These are phyloP conservation scores for Nicotiana tabacum DNA, from an alignment of 257 asterid genomes.

Conservation along the genomic window DNA sequence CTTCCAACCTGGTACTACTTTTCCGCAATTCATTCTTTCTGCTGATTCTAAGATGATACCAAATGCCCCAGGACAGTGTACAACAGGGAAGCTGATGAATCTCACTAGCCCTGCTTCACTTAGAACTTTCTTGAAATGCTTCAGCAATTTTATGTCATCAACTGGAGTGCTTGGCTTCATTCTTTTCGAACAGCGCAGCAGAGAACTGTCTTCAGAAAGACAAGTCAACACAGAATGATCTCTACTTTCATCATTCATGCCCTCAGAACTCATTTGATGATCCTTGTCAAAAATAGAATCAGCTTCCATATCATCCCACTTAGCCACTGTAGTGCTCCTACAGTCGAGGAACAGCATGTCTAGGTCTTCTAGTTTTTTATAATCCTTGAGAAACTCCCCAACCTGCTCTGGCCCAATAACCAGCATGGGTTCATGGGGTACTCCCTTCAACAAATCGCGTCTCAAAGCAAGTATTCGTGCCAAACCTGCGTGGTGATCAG, in stretches of 20 bases:
- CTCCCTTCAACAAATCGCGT: slow-evolving; percentile 51
- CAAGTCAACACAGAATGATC: slow-evolving; percentile 16
- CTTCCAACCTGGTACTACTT: slow-evolving; percentile 79
- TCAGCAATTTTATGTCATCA: slow-evolving; percentile 33
- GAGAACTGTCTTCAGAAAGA: slow-evolving; percentile 53
- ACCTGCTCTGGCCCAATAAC: slow-evolving; percentile 86
- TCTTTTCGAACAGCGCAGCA: slow-evolving; percentile 54
- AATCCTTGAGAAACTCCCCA: slow-evolving; percentile 74
- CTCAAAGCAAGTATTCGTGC: slow-evolving; percentile 84
- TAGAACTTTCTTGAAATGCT: slow-evolving; percentile 42
- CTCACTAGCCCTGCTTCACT: slow-evolving; percentile 62
- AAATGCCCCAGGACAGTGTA: slow-evolving; percentile 81
- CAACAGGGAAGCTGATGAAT: slow-evolving; percentile 65
- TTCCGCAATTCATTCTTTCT: slow-evolving; percentile 47
- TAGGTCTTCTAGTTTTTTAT: slow-evolving; percentile 83
- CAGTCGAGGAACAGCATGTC: slow-evolving; percentile 90
- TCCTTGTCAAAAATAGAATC: neutral
- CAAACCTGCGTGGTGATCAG: slow-evolving; percentile 93
- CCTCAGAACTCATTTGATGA: slow-evolving; percentile 11
- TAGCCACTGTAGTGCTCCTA: slow-evolving; percentile 52
- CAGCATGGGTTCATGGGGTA: slow-evolving; percentile 56
- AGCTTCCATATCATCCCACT: slow-evolving; percentile 34
- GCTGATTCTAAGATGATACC: slow-evolving; percentile 64
- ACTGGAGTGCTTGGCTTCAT: slow-evolving; percentile 37
- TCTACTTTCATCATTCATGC: slow-evolving; percentile 10